phyloP scores from a whole-genome alignment of 2,329 filamentous ascomycete genomes.

The Epichloe amarillans region DNA sequence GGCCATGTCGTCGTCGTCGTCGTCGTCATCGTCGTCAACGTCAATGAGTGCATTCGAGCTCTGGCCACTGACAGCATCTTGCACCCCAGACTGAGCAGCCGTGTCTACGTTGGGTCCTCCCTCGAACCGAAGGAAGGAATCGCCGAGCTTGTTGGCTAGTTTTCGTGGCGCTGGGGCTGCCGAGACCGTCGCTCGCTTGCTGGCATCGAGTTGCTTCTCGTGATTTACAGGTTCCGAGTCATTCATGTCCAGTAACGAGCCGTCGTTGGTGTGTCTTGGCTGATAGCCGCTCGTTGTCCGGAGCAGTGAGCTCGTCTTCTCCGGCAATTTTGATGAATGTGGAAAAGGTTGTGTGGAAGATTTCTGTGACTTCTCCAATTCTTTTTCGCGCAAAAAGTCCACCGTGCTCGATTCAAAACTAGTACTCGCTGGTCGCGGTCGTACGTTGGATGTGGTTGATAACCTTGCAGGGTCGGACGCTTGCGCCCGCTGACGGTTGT shows the following conservation, averaged over 20 bases:
- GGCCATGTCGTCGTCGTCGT: conserved; percentile 58
- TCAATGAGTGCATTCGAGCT: conserved; percentile 51
- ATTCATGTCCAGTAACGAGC: conserved; percentile 70
- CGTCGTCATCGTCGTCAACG: conserved; percentile 53
- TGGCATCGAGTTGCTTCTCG: conserved; percentile 30
- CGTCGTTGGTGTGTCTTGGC: conserved; percentile 17
- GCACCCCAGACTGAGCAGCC: not conserved
- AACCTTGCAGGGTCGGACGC: conserved; percentile 10
- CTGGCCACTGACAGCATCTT: conserved; percentile 13
- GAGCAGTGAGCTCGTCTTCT: not conserved
- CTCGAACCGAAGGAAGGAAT: conserved; percentile 89
- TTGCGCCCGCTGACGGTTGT: conserved; percentile 11
- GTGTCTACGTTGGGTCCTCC: conserved; percentile 20
- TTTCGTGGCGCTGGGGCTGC: conserved; percentile 67
- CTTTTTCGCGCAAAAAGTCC: conserved; percentile 69
- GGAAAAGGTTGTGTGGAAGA: conserved; percentile 2
- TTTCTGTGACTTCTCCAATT: conserved; percentile 33
- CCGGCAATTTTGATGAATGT: not conserved
- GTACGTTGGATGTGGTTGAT: conserved; percentile 24
- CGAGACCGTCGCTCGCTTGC: conserved; percentile 62
- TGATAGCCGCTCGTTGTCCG: not conserved
- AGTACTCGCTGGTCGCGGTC: conserved; percentile 65
- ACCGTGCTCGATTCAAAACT: conserved; percentile 65
- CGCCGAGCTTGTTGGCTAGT: conserved; percentile 78
- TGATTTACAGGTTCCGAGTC: conserved; percentile 39